Base-by-base conservation (phyloP, 306 rosid species). In the Ceratonia siliqua region DNA sequence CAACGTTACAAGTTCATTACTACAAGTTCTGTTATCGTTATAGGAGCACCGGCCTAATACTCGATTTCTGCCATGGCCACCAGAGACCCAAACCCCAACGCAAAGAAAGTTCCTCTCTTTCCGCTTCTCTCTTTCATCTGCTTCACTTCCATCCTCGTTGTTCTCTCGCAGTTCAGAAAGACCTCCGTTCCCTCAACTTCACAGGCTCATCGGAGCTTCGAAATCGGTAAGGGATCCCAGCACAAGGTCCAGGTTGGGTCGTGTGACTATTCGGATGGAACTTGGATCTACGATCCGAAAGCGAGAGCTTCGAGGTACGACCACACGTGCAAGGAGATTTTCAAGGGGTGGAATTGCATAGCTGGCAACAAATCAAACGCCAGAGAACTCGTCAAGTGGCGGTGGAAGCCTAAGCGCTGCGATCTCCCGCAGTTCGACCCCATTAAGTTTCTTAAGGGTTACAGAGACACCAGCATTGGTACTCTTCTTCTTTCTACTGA, bases 331-430 rank as follows among this genome's bases (percentile, higher is more conserved):
- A 91, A 90, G 80, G 98, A 94, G 91, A 91, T 94, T 43, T 94
- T 94, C 84, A 94, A 87, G 79, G 98, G 98, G 24, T 94, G 98
- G 98, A 91, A 94, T 70, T 94, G 98, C 80, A 81, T 86, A 39
- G 74, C 87, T 27, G 81, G 85, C 50, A 79, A 84, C 76, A 94
- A 94, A 85, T 82, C 89, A 79, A 94, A 90, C 68, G 97, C 85
- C 18, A 59, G 38, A 2, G 82, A 88, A 0, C 87, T 94, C 79
- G 32, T 65, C 56, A 82, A 66, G 38, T 94, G 98, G 97, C 86
- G 83, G 14, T 94, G 98, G 98, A 82, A 87, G 79, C 96, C 96
- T 24, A 61, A 54, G 41, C 69, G 10, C 4, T 94, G 98, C 52
- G 85, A 87, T 54, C 90, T 91, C 73, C 87, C 84, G 7, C 84